Base-by-base conservation (phyloP, 2,329 filamentous ascomycete genomes). In the Cordyceps tenuipes region DNA sequence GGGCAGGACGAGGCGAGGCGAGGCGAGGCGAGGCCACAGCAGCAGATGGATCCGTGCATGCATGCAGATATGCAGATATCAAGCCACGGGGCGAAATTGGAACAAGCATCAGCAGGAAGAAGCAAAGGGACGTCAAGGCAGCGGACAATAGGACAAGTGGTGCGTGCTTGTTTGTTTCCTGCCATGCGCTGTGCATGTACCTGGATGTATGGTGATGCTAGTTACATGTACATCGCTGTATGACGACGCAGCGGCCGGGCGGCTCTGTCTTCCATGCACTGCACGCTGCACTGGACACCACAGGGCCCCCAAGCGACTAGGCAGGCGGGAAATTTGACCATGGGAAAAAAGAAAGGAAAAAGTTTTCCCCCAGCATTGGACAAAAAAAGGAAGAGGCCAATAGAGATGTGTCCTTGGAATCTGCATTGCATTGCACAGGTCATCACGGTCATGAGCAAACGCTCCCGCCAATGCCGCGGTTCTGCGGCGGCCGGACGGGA, bases 41-140 rank as follows among this genome's bases (percentile, higher is more conserved):
- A 17, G n/a, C 43, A 21, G 43, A 17, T 21, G n/a, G 17, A 46
- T 46, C 6, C 43, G 19, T 46, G 53, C 50, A 53, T 53, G 43
- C 53, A 48, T 57, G 53, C 44, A 57, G 43, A 34, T n/a, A n/a
- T n/a, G n/a, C n/a, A n/a, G n/a, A n/a, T 43, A 57, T 57, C 53
- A 48, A 57, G 53, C 53, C 53, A 57, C 53, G 53, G 53, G 53
- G 53, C 23, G 39, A 52, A 17, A 52, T 29, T 31, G 26, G 15
- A 34, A 50, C 15, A 50, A 31, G 7, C 10, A 41, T n/a, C n/a
- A n/a, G 6, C 13, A 41, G 3, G 13, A 41, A 41, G 12, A 41
- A n/a, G 13, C 13, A n/a, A 15, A 41, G 5, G 39, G 5, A 15
- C n/a, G n/a, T n/a, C n/a, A 41, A 41, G 2, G 39, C 17, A 41